Evolutionary conservation across 2,329 filamentous ascomycete species (phyloP).

Genomic region (Ceratocystis cacaofunesta): DNA sequence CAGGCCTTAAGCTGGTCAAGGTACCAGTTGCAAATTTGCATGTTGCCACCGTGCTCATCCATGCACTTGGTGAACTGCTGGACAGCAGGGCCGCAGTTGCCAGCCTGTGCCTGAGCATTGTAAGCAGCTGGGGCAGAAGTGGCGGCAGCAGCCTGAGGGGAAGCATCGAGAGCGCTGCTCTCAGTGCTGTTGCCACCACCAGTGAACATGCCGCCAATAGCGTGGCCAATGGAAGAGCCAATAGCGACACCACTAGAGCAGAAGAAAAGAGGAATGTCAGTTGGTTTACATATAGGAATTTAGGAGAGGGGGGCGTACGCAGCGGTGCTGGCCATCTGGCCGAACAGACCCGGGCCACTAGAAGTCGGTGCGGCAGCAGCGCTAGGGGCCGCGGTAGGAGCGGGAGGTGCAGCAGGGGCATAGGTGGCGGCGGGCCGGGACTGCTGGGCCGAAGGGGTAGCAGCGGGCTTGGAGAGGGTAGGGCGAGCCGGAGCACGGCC

Average conservation of each 20-base stretch:
- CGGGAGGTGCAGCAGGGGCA: constrained; percentile 30
- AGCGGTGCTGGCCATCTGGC: constrained; percentile 93
- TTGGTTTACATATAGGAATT: constrained; percentile 6
- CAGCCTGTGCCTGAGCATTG: constrained; percentile 24
- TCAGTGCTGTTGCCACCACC: constrained; percentile 48
- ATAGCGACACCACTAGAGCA: constrained; percentile 77
- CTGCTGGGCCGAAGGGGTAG: constrained; percentile 45
- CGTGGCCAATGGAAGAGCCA: constrained; percentile 88
- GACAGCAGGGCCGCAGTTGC: constrained; percentile 63
- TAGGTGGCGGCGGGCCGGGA: constrained; percentile 56
- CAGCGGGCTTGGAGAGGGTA: constrained; percentile 37
- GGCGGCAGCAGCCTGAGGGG: constrained; percentile 33
- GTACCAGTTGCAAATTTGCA: constrained; percentile 97
- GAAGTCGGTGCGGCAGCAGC: constrained; percentile 36
- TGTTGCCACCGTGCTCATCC: constrained; percentile 84
- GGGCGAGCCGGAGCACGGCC: constrained; percentile 50
- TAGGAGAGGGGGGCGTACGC: constrained; percentile 48
- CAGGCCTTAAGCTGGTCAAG: constrained; percentile 61
- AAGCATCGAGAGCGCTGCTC: constrained; percentile 29
- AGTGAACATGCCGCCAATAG: constrained; percentile 75
- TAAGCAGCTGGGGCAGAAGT: constrained; percentile 30
- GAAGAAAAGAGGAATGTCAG: constrained; percentile 16
- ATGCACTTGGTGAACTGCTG: constrained; percentile 87
- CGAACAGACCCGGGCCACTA: constrained; percentile 72
- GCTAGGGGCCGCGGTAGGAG: constrained; percentile 36